These are phyloP conservation scores for Aspergillus pseudoglaucus DNA, from an alignment of 2,329 filamentous ascomycete genomes.

Conservation along the genomic window DNA sequence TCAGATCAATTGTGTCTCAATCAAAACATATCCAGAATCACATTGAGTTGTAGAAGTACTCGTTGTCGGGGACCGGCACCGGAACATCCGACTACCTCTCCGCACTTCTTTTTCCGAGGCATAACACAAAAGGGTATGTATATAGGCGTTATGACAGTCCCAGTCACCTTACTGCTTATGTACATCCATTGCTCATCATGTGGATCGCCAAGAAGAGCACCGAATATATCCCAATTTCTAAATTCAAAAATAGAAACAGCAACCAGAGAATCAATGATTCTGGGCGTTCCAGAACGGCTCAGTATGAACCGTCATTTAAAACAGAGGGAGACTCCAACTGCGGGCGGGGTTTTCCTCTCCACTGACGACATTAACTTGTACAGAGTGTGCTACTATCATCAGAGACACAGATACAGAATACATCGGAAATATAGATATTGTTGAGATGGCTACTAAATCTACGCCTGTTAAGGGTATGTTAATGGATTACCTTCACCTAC, in stretches of 20 bases:
- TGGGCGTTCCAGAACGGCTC: too few species aligned
- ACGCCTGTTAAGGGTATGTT: not conserved
- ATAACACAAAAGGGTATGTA: too few species aligned
- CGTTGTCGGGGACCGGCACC: not conserved
- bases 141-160: too few species aligned
- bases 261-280: not conserved
- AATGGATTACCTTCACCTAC: not conserved
- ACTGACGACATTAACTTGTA: not conserved
- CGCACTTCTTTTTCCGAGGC: too few species aligned
- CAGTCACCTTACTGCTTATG: too few species aligned
- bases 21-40: not conserved
- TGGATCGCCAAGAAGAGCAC: too few species aligned
- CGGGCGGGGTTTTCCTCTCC: not conserved
- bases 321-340: not conserved
- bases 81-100: too few species aligned
- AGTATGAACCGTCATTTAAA: not conserved
- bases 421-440: not conserved
- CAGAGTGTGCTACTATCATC: not conserved
- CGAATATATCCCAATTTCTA: too few species aligned
- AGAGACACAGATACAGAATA: not conserved
- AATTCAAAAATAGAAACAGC: not conserved
- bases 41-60: not conserved
- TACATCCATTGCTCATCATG: too few species aligned
- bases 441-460: not conserved
- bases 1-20: not conserved